Evolutionary conservation across 495 filamentous ascomycete genomes (phyloP).

Genomic region (Penicillium angulare): DNA sequence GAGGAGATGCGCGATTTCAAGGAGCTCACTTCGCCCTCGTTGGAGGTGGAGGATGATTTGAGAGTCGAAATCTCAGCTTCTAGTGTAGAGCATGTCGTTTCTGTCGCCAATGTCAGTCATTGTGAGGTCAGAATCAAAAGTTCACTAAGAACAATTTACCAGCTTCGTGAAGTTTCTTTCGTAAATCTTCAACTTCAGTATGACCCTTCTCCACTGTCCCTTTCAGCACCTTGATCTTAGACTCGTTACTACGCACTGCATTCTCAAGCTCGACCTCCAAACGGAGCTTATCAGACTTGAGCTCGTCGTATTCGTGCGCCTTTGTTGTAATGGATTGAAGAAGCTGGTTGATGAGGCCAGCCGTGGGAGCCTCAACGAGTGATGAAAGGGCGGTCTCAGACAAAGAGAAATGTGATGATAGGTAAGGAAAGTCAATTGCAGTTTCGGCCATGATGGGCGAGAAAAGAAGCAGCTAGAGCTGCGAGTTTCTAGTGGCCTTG

Average conservation of each 20-base stretch:
- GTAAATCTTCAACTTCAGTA: conserved; percentile 73
- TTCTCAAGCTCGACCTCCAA: conserved; percentile 92
- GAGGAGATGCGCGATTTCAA: conserved; percentile 77
- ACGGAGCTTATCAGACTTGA: conserved; percentile 79
- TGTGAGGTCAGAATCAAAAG: neutral
- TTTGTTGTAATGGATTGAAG: conserved; percentile 66
- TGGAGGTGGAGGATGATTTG: conserved; percentile 71
- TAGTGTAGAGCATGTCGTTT: conserved; percentile 61
- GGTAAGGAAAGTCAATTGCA: conserved; percentile 70
- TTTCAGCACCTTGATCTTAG: conserved; percentile 76
- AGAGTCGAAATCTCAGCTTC: conserved; percentile 80
- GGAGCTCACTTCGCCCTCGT: conserved; percentile 71
- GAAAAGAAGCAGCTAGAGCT: neutral
- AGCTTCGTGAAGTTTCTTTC: conserved; percentile 75
- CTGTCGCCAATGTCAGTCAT: conserved; percentile 45
- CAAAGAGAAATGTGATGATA: conserved; percentile 72
- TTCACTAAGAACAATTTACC: conserved; percentile 49
- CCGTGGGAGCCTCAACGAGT: conserved; percentile 69
- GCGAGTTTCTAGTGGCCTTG: too few species aligned
- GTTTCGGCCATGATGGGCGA: conserved; percentile 67
- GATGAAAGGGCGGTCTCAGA: conserved; percentile 64
- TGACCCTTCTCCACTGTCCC: conserved; percentile 74
- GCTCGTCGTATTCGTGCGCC: conserved; percentile 73
- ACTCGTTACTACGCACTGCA: conserved; percentile 74
- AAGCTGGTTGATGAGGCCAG: conserved; percentile 69